These are phyloP conservation scores for Pichia sp. DNA, from an alignment of 1,139 yeast genomes.

Conservation along the genomic window DNA sequence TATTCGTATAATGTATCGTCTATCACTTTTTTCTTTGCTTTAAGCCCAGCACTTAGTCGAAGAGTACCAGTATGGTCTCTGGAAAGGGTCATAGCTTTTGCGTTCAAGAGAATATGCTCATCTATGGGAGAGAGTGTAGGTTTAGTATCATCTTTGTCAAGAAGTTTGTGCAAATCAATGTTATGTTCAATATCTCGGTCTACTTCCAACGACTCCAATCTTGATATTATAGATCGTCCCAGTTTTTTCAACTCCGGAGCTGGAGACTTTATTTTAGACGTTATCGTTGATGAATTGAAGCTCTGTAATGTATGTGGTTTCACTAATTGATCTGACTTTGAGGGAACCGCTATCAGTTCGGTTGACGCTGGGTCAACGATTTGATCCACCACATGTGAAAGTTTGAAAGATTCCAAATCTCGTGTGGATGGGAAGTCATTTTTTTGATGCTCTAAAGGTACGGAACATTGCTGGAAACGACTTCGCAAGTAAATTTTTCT, in stretches of 20 bases:
- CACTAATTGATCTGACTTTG: no score
- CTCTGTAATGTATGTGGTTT: no score
- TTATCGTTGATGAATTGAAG: no score
- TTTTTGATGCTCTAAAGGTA: background rate
- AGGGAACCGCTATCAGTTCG: no score
- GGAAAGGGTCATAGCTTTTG: background rate
- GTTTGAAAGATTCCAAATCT: background rate
- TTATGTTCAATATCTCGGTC: background rate
- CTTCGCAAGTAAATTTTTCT: constrained; percentile 7
- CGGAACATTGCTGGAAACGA: constrained; percentile 8
- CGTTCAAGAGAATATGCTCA: constrained; percentile 2
- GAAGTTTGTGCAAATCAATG: constrained; percentile 1
- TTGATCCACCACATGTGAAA: no score
- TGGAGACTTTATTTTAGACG: no score
- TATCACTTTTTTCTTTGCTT: background rate
- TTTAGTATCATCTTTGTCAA: background rate
- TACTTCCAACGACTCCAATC: background rate
- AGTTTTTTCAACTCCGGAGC: background rate
- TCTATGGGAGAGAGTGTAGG: constrained; percentile 8
- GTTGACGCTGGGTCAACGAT: no score
- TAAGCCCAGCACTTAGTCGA: background rate
- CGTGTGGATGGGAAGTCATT: background rate
- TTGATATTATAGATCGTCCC: background rate
- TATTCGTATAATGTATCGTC: constrained; percentile 1
- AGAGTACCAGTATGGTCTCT: background rate